These are phyloP conservation scores for Ustanciosporium gigantosporum DNA, from an alignment of 1,284 basidiomycete species.

Conservation along the genomic window DNA sequence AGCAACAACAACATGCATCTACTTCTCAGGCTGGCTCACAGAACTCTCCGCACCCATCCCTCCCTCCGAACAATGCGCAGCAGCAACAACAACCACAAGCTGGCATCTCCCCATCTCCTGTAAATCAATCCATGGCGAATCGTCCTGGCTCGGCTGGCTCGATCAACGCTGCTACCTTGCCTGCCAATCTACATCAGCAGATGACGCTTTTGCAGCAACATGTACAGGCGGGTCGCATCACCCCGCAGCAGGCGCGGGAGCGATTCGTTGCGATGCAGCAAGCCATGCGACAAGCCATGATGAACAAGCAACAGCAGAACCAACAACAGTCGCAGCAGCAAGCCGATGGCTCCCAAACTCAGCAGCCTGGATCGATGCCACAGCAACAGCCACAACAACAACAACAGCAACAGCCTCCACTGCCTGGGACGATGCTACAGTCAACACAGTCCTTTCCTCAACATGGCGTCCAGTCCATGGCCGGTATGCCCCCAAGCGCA, in stretches of 20 bases:
- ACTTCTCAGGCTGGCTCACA: constrained; percentile 1
- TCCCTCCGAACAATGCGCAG: constrained; percentile 1
- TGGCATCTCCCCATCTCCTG: not conserved
- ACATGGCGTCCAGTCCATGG: not conserved
- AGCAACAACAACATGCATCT: constrained; percentile 7
- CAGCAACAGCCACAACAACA: constrained; percentile 2
- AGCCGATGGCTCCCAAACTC: not conserved
- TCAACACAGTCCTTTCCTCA: not conserved
- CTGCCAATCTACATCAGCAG: constrained; percentile 42
- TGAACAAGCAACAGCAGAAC: constrained; percentile 34
- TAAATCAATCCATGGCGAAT: not conserved
- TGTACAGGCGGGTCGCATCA: constrained; percentile 42
- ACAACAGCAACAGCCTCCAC: not conserved
- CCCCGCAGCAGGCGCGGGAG: constrained; percentile 50
- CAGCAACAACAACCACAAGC: not conserved
- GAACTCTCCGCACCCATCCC: constrained; percentile 3
- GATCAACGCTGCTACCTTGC: constrained; percentile 21
- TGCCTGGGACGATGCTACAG: not conserved
- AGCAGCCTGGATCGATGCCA: no score
- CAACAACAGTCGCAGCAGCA: constrained; percentile 16
- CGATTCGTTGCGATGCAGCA: constrained; percentile 50
- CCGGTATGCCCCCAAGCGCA: no score
- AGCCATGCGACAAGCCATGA: constrained; percentile 35
- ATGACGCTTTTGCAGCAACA: constrained; percentile 48
- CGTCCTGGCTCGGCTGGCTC: constrained; percentile 7